Conservation (phyloP, 2,329 filamentous ascomycete species). For the Phyllosticta capitalensis region DNA sequence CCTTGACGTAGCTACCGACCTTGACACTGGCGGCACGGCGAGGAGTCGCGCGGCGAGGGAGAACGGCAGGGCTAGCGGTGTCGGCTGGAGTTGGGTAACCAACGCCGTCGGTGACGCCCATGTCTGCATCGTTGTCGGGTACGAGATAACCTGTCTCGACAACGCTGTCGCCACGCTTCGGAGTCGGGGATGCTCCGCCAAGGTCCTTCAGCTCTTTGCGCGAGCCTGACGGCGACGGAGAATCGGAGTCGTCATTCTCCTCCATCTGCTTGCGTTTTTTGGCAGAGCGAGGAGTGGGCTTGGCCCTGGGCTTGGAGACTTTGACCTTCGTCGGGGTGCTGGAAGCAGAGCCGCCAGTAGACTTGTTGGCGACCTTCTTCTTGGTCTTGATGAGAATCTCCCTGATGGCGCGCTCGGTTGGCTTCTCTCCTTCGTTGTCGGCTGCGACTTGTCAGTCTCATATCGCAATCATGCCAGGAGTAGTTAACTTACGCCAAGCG, state of each 20-base stretch:
- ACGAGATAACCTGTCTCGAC: neutral
- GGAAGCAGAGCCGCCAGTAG: neutral
- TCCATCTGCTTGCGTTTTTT: conserved; percentile 2
- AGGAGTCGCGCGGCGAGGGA: neutral
- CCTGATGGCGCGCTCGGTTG: conserved; percentile 6
- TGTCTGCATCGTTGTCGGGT: neutral
- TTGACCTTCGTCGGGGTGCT: neutral
- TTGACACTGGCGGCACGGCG: neutral
- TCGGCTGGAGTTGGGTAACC: neutral
- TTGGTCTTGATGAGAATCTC: conserved; percentile 7
- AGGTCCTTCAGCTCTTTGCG: neutral
- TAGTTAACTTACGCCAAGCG: conserved; percentile 1
- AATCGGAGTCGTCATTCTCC: neutral
- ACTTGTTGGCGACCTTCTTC: neutral
- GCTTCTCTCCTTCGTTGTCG: conserved; percentile 2
- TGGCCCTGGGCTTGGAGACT: neutral
- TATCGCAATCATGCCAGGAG: neutral
- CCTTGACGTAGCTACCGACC: neutral
- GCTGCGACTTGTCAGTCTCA: neutral
- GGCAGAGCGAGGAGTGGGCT: neutral
- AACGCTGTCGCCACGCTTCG: neutral
- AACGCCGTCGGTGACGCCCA: neutral
- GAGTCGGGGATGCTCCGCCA: neutral
- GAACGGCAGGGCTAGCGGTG: neutral
- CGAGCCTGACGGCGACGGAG: neutral